phyloP scores from a whole-genome alignment of 306 rosid species.

The Lathyrus tuberosus region DNA sequence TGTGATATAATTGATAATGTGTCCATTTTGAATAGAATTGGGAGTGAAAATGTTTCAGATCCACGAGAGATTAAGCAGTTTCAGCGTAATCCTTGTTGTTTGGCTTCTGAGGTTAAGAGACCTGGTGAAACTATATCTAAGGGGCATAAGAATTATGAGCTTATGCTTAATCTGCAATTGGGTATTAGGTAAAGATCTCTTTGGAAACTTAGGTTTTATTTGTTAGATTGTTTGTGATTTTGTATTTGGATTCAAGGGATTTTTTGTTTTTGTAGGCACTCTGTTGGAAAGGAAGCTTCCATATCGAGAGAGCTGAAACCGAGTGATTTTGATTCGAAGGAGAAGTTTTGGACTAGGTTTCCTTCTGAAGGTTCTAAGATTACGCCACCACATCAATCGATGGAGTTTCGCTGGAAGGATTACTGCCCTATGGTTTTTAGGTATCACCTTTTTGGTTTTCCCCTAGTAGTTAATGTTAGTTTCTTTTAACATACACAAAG shows the following conservation, averaged over 20 bases:
- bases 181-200: conserved; percentile 67
- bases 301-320: conserved; percentile 53
- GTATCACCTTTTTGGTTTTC: conserved; percentile 42
- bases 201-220: not conserved
- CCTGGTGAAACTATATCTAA: conserved; percentile 78
- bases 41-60: conserved; percentile 40
- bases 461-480: not conserved
- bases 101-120: conserved; percentile 70
- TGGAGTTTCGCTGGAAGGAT: conserved; percentile 94
- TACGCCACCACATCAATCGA: conserved; percentile 92
- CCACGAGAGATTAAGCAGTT: conserved; percentile 49
- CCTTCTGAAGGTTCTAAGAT: conserved; percentile 84
- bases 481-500: not conserved
- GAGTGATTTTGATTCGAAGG: conserved; percentile 81
- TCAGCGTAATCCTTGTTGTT: conserved; percentile 54
- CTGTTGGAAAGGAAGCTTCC: conserved; percentile 89
- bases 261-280: conserved; percentile 52
- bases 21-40: conserved; percentile 62
- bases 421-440: conserved; percentile 97
- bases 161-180: conserved; percentile 92
- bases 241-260: conserved; percentile 4
- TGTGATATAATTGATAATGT: conserved; percentile 91
- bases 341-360: conserved; percentile 97
- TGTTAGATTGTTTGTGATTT: conserved; percentile 4
- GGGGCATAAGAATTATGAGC: conserved; percentile 91